These are phyloP conservation scores for Corylus avellana DNA, from an alignment of 306 rosid genomes.

Conservation along the genomic window DNA sequence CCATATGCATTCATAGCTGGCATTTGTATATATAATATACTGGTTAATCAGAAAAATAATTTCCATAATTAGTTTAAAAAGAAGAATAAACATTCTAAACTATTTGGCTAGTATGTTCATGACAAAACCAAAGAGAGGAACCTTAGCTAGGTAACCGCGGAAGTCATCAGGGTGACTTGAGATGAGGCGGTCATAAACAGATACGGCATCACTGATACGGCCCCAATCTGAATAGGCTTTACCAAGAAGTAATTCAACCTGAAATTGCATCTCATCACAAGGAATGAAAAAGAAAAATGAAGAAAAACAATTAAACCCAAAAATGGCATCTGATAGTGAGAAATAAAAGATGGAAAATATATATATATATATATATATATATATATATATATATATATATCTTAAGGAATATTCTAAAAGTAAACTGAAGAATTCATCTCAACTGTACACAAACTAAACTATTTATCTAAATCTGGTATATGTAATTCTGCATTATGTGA, in stretches of 20 bases:
- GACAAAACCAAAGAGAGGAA: slow-evolving; percentile 2
- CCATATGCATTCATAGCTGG: background rate
- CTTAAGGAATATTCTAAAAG: background rate
- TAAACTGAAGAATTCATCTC: background rate
- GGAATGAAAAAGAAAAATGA: background rate
- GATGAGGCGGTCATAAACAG: slow-evolving; percentile 82
- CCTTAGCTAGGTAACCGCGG: slow-evolving; percentile 97
- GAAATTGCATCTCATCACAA: slow-evolving; percentile 28
- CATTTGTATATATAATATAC: background rate
- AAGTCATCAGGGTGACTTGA: slow-evolving; percentile 75
- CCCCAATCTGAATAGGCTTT: slow-evolving; percentile 98
- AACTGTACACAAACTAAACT: background rate
- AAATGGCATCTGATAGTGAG: background rate
- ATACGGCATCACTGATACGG: slow-evolving; percentile 80
- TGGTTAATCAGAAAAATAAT: background rate
- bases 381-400: background rate
- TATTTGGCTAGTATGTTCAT: background rate
- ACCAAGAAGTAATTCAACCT: slow-evolving; percentile 96
- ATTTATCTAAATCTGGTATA: background rate
- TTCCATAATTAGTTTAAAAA: background rate
- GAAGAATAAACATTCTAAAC: slow-evolving; percentile 7
- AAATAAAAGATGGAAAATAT: background rate
- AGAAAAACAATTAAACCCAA: slow-evolving; percentile 7
- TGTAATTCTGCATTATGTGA: background rate
- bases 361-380: background rate